Base-by-base conservation (phyloP, 2,329 filamentous ascomycete genomes). In the Epicoccum nigrum region DNA sequence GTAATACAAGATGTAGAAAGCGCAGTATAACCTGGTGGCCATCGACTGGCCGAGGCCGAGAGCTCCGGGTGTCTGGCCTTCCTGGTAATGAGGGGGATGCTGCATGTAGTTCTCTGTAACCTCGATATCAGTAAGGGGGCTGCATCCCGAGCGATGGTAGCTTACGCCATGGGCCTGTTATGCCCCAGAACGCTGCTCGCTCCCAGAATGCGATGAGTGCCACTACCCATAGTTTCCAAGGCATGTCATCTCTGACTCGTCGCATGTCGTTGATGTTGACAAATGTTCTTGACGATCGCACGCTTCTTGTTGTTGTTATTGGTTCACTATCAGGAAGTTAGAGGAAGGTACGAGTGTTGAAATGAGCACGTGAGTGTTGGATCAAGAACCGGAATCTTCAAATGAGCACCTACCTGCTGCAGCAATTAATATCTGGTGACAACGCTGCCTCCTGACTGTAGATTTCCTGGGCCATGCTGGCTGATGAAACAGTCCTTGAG, bases 1-100 rank as follows among this genome's bases (percentile, higher is more conserved):
- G 52, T 77, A 81, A 13, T 72, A 72, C 58, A 79, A 80, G 62
- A 82, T 80, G 59, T 80, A 80, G 62, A 86, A 85, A 55, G 81
- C 82, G 37, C 81, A 76, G 51, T 79, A 80, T 8, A 86, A 74
- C 19, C 76, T 79, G 3, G 82, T 83, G 4, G 82, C 82, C 17
- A 54, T 66, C 5, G 59, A 55, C 45, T 73, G 69, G 4, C 70
- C 70, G 0, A 73, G 60, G 7, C 60, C 60, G 2, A 73, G 62
- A 4, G 65, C 69, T 21, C 70, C 69, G 2, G 68, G 69, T 0
- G 75, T 75, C 4, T 72, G 55, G 7, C 63, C 51, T 44, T 64
- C 58, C n/a, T 60, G 51, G 23, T 49, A 46, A 16, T 58, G 38
- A 11, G 43, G 39, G 7, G 64, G 58, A 48, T 77, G 68, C 48